Conservation (phyloP, 805 yeast genomes). For the Candida argentea region DNA sequence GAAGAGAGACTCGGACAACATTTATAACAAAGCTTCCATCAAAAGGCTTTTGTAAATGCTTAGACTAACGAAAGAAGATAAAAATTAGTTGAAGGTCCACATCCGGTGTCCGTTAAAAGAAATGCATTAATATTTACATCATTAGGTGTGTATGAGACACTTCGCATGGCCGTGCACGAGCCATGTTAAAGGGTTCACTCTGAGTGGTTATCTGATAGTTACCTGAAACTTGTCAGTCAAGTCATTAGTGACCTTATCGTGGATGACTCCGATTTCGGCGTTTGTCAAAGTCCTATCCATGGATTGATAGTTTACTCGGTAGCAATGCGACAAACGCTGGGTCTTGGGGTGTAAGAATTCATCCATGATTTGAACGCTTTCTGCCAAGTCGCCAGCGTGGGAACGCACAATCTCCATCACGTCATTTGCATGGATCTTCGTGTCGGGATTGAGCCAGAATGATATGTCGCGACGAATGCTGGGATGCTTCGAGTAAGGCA, state of each 20-base stretch:
- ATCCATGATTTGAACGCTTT: slow-evolving; percentile 72
- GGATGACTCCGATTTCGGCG: slow-evolving; percentile 70
- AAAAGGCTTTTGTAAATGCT: no score
- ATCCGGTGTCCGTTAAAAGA: no score
- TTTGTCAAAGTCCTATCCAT: slow-evolving; percentile 90
- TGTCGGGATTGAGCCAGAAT: slow-evolving; percentile 66
- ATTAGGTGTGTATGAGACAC: no score
- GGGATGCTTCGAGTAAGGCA: slow-evolving; percentile 87
- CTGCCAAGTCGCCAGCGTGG: slow-evolving; percentile 80
- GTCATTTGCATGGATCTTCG: slow-evolving; percentile 69
- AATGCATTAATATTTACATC: no score
- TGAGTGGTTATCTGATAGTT: no score
- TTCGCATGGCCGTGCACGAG: no score
- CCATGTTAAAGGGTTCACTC: no score
- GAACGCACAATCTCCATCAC: slow-evolving; percentile 86
- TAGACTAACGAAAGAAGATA: no score
- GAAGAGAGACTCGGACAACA: no score
- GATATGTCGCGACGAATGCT: slow-evolving; percentile 81
- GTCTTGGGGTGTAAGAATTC: slow-evolving; percentile 82
- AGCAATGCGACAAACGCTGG: slow-evolving; percentile 68
- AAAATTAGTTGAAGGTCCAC: no score
- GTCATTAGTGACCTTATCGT: slow-evolving; percentile 51
- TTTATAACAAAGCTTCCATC: no score
- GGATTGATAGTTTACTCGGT: slow-evolving; percentile 85
- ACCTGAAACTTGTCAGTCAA: slow-evolving; percentile 45